Evolutionary conservation across 106 monocot species (phyloP).

Genomic region (Dendrobium officinale): DNA sequence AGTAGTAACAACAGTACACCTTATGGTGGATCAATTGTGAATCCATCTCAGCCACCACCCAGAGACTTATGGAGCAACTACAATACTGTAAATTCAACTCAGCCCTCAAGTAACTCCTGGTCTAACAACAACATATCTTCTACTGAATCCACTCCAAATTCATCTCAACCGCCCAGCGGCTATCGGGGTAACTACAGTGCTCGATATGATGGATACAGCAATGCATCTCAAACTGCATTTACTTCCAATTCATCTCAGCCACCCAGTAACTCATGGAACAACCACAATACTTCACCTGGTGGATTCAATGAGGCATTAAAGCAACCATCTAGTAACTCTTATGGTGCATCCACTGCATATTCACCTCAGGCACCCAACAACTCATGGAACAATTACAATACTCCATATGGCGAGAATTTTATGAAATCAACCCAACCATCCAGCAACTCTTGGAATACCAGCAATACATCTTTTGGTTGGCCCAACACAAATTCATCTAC

Average conservation of each 20-base stretch:
- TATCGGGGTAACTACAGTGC: background rate
- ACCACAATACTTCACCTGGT: background rate
- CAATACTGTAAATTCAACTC: background rate
- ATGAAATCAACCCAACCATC: background rate
- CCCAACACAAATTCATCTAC: background rate
- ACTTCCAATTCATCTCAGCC: slow-evolving; percentile 10
- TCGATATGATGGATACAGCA: background rate
- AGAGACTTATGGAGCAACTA: background rate
- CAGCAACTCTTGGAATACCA: background rate
- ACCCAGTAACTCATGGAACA: background rate
- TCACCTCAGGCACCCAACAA: background rate
- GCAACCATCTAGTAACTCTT: background rate
- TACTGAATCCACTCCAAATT: background rate
- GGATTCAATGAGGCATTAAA: background rate
- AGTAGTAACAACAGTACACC: slow-evolving; percentile 3
- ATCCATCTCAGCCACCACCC: background rate
- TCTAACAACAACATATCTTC: background rate
- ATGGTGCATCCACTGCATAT: background rate
- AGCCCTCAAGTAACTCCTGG: background rate
- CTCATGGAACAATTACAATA: background rate
- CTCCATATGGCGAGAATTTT: background rate
- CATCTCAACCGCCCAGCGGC: background rate
- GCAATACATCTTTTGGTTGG: background rate
- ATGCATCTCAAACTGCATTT: background rate
- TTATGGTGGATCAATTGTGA: background rate